Evolutionary conservation across 768 basidiomycete genomes (phyloP).

Genomic region (Russula virescens): DNA sequence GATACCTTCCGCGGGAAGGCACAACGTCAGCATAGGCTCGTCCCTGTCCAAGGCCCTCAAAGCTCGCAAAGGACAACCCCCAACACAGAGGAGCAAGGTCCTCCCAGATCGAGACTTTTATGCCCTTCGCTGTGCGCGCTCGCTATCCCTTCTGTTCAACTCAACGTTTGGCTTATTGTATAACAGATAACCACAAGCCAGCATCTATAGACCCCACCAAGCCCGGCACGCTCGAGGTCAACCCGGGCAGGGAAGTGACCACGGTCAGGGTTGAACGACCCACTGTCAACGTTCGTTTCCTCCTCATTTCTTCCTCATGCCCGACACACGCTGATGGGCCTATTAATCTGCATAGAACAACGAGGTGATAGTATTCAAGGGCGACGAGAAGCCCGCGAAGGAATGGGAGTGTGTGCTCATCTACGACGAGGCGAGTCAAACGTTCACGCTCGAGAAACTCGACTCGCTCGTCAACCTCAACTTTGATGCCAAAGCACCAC

Average conservation of each 20-base stretch:
- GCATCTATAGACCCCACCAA: constrained; percentile 59
- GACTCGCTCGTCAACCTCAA: constrained; percentile 23
- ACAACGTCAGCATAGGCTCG: constrained; percentile 53
- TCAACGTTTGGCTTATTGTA: background rate
- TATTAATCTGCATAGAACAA: constrained; percentile 36
- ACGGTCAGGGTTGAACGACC: constrained; percentile 59
- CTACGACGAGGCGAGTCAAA: constrained; percentile 60
- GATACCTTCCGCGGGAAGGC: constrained; percentile 37
- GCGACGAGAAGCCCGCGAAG: constrained; percentile 52
- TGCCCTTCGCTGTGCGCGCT: constrained; percentile 62
- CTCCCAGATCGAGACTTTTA: constrained; percentile 66
- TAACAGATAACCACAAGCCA: constrained; percentile 70
- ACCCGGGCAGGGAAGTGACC: constrained; percentile 46
- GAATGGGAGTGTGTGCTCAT: constrained; percentile 75
- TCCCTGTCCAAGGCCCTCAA: constrained; percentile 63
- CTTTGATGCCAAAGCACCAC: constrained; percentile 1
- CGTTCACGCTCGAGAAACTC: constrained; percentile 23
- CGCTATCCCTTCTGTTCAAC: constrained; percentile 1
- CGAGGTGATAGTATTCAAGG: constrained; percentile 52
- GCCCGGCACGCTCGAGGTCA: constrained; percentile 61
- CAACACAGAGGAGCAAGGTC: constrained; percentile 40
- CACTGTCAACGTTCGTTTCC: constrained; percentile 49
- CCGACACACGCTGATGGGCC: background rate
- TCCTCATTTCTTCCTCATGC: background rate
- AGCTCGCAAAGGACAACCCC: constrained; percentile 51